phyloP scores from a whole-genome alignment of 2,329 filamentous ascomycete species.

The Dactylellina sp. region DNA sequence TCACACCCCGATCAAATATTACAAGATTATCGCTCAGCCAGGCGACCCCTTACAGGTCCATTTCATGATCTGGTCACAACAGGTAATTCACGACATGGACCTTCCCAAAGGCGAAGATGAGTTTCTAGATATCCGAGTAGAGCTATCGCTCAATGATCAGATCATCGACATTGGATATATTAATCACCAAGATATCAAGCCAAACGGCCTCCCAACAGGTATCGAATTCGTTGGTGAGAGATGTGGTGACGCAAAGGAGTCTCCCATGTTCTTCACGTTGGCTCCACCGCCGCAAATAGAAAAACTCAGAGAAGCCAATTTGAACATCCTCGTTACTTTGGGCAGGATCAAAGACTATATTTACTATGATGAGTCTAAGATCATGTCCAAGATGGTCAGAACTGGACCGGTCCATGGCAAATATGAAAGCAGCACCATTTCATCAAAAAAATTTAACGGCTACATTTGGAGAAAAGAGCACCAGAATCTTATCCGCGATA shows the following conservation, averaged over 20 bases:
- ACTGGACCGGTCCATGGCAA: conserved; percentile 26
- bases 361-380: conserved; percentile 26
- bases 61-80: conserved; percentile 49
- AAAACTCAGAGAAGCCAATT: conserved; percentile 14
- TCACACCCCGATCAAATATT: conserved; percentile 31
- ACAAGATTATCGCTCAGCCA: conserved; percentile 27
- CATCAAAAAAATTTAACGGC: conserved; percentile 14
- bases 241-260: conserved; percentile 43
- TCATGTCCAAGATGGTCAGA: conserved; percentile 44
- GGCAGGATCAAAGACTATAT: conserved; percentile 31
- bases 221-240: conserved; percentile 44
- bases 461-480: conserved; percentile 52
- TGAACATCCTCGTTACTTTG: conserved; percentile 43
- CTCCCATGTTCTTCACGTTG: conserved; percentile 37
- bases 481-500: conserved; percentile 42
- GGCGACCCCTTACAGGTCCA: conserved; percentile 46
- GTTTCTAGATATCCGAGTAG: conserved; percentile 45
- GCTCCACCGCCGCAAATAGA: neutral
- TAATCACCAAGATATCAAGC: conserved; percentile 27
- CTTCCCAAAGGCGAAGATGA: conserved; percentile 33
- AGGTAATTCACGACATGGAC: conserved; percentile 49
- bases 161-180: conserved; percentile 41
- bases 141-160: conserved; percentile 27
- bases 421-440: conserved; percentile 41
- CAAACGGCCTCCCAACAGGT: conserved; percentile 33